Base-by-base conservation (phyloP, 768 basidiomycete species). In the Hemileccinum impolitum region DNA sequence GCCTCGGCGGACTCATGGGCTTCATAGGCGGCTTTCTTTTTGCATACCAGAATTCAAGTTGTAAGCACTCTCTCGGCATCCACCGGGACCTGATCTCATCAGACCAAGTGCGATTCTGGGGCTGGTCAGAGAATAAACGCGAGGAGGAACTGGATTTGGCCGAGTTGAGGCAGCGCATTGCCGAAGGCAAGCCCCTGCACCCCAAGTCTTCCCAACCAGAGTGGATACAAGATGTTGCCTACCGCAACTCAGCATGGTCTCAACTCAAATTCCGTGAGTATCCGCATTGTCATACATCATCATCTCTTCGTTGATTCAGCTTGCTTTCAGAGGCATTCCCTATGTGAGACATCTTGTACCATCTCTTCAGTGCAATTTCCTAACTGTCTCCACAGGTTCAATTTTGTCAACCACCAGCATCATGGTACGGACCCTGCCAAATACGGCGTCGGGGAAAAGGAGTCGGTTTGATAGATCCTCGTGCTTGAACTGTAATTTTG, bases 21-120 rank as follows among this genome's bases (percentile, higher is more conserved):
- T 90, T 94, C 70, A 65, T 82, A 45, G 94, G 89, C 11, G 95
- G 95, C 17, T 98, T 97, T 79, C 67, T 97, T 62, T 65, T 95
- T 46, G 91, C 94, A 9, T 98, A 98, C 71, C 91, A 94, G 70
- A 77, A 86, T 47, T 92, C 90, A 30, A 87, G 85, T 61, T 74
- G 94, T 95, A 63, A 68, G 90, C 38, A 31, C 39, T 8, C 17
- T 23, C 30, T 46, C 54, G 54, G 48, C 43, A 17, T 47, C 25
- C 14, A 50, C 43, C 34, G 53, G 46, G 25, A 48, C 19, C 34
- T 41, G 36, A 28, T 45, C 64, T 41, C 38, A 58, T 47, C 52
- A 58, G 32, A 39, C 40, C 42, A 61, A 92, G 90, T 81, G 64
- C 91, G 92, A n/a, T 90, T 95, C 75, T 94, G 90, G 90, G 92